These are phyloP conservation scores for Alternaria panax DNA, from an alignment of 2,329 filamentous ascomycete species.

Conservation along the genomic window DNA sequence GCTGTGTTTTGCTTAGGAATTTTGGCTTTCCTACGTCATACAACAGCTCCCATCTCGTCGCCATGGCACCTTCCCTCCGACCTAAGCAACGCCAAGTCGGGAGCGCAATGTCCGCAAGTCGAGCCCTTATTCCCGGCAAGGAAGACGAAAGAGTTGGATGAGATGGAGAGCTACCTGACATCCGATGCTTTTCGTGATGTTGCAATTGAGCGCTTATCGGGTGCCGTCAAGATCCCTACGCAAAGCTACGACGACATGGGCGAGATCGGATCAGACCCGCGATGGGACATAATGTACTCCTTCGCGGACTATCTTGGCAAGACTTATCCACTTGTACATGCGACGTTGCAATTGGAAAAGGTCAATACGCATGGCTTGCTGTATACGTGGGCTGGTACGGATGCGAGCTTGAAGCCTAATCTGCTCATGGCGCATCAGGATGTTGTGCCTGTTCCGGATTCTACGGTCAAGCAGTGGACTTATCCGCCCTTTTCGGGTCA, in stretches of 20 bases:
- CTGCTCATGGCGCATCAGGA: constrained; percentile 71
- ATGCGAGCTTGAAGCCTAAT: constrained; percentile 61
- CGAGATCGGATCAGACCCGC: constrained; percentile 61
- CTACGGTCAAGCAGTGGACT: constrained; percentile 63
- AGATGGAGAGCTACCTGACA: constrained; percentile 37
- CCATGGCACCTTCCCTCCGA: constrained; percentile 19
- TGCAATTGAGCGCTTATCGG: constrained; percentile 51
- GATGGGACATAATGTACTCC: constrained; percentile 66
- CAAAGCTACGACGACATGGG: constrained; percentile 65
- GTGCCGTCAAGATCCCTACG: constrained; percentile 63
- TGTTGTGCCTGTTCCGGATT: constrained; percentile 64
- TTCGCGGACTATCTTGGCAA: constrained; percentile 55
- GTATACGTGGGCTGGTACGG: constrained; percentile 64
- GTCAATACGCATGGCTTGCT: constrained; percentile 67
- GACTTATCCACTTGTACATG: constrained; percentile 49
- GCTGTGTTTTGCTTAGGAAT: constrained; percentile 6
- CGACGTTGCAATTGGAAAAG: constrained; percentile 58
- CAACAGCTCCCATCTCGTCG: constrained; percentile 23
- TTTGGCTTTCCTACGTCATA: constrained; percentile 8
- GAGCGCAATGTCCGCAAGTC: constrained; percentile 39
- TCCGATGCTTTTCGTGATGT: constrained; percentile 40
- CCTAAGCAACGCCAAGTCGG: not conserved
- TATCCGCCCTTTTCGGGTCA: constrained; percentile 66
- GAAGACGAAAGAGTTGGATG: constrained; percentile 37
- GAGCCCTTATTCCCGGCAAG: constrained; percentile 34